phyloP scores from a whole-genome alignment of 305 asterid species.

The Solanum hybrid region DNA sequence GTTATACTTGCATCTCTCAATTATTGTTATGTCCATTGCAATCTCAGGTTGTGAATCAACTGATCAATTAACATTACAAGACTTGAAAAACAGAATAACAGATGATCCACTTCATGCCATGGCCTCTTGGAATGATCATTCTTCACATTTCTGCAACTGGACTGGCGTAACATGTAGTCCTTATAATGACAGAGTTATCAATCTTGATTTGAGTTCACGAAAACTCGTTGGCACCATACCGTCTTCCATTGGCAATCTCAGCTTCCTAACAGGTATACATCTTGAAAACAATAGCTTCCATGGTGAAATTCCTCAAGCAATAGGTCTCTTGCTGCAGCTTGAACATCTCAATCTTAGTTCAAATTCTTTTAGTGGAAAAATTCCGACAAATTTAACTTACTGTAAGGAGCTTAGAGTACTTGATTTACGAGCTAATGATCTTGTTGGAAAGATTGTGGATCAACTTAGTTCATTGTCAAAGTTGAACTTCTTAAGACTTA shows the following conservation, averaged over 20 bases:
- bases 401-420: slow-evolving; percentile 16
- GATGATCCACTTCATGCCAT: slow-evolving; percentile 8
- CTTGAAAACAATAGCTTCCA: slow-evolving; percentile 10
- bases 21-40: not conserved
- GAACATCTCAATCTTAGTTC: slow-evolving; percentile 9
- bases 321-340: slow-evolving; percentile 14
- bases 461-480: slow-evolving; percentile 9
- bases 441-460: slow-evolving; percentile 9
- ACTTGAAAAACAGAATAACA: slow-evolving; percentile 7
- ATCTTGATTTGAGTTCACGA: not conserved
- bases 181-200: slow-evolving; percentile 2
- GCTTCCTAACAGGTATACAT: slow-evolving; percentile 1
- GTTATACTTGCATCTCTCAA: not conserved
- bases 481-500: not conserved
- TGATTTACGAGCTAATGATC: not conserved
- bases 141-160: slow-evolving; percentile 18
- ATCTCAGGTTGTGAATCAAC: not conserved
- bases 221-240: slow-evolving; percentile 9
- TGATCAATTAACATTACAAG: not conserved
- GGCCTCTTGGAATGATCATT: slow-evolving; percentile 14
- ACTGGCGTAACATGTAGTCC: slow-evolving; percentile 12
- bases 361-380: slow-evolving; percentile 9
- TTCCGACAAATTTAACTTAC: slow-evolving; percentile 6
- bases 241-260: slow-evolving; percentile 16
- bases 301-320: slow-evolving; percentile 16